Base-by-base conservation (phyloP, 257 asterid species). In the Oldenlandia corymbosa region DNA sequence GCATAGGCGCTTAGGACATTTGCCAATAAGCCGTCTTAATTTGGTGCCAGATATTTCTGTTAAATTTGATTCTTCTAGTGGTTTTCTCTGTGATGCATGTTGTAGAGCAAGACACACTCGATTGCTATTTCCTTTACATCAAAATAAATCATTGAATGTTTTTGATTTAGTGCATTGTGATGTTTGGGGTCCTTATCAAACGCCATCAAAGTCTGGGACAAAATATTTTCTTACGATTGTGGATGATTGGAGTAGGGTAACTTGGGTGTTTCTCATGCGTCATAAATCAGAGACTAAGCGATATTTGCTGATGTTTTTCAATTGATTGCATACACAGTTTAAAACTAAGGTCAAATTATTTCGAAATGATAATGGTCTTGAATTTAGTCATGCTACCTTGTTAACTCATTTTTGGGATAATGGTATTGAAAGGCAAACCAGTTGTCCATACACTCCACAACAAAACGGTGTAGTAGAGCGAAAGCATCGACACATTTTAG, bases 81-180 rank as follows among this genome's bases (percentile, higher is more conserved):
- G 23, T 7, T 4, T 7, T 1, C 53, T 1, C 14, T 58, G 64
- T 58, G 46, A 58, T 12, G 41, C 26, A 4, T 58, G 23, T 36
- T 32, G 5, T 18, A 7, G 23, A 24, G 64, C 64, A 3, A 58
- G 34, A 58, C 45, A 31, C 8, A 34, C 20, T 20, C 39, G 47
- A 4, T 31, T 23, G 1, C 47, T 27, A 5, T 32, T 58, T 58
- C 12, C 47, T 17, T 5, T 20, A 14, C 13, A 36, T 42, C 13
- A 31, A 12, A 1, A 42, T 30, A 21, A n/a, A 34, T 34, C 39
- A 34, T 34, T 34, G 39, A 9, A 34, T 9, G 4, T 20, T 60
- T 59, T 60, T 60, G 65, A 60, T 8, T 8, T 60, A 20, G 1
- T 60, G 23, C 65, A 60, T 41, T 34, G 20, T 37, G 50, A 37